Evolutionary conservation across 1,284 basidiomycete genomes (phyloP).

Genomic region (Cryptococcus jaspeensis): DNA sequence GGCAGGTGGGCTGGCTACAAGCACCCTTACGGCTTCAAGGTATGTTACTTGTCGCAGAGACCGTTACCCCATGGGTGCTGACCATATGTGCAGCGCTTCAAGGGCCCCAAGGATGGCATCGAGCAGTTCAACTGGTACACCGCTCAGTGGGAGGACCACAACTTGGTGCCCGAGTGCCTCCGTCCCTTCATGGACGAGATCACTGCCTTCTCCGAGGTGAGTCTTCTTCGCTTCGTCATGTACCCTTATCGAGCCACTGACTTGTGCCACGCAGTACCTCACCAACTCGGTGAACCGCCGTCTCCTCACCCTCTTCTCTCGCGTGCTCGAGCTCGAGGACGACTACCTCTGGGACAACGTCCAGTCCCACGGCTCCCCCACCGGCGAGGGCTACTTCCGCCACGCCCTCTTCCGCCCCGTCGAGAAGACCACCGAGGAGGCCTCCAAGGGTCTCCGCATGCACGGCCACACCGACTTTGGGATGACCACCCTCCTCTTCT

Average conservation of each 20-base stretch:
- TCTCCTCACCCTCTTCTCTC: constrained; percentile 51
- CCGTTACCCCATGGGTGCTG: neutral
- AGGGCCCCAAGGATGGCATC: constrained; percentile 49
- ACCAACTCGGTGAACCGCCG: constrained; percentile 43
- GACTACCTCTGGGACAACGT: constrained; percentile 52
- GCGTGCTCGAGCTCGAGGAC: constrained; percentile 52
- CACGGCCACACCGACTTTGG: constrained; percentile 55
- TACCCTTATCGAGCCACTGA: neutral
- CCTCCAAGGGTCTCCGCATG: constrained; percentile 49
- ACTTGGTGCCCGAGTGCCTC: constrained; percentile 30
- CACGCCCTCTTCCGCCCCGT: constrained; percentile 53
- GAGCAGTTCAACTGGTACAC: constrained; percentile 54
- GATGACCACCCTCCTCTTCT: constrained; percentile 51
- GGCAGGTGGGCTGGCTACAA: constrained; percentile 51
- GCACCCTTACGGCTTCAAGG: constrained; percentile 51
- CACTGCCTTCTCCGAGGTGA: constrained; percentile 47
- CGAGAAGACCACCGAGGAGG: constrained; percentile 37
- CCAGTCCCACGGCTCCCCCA: constrained; percentile 46
- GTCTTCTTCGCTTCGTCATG: constrained; percentile 13
- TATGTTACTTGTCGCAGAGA: neutral
- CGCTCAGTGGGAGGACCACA: constrained; percentile 32
- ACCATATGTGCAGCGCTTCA: constrained; percentile 24
- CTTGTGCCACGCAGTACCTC: constrained; percentile 23
- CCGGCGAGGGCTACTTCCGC: constrained; percentile 51
- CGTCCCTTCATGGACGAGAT: constrained; percentile 50